phyloP scores from a whole-genome alignment of 2,329 filamentous ascomycete genomes.

The Dactylellina drechsleri region DNA sequence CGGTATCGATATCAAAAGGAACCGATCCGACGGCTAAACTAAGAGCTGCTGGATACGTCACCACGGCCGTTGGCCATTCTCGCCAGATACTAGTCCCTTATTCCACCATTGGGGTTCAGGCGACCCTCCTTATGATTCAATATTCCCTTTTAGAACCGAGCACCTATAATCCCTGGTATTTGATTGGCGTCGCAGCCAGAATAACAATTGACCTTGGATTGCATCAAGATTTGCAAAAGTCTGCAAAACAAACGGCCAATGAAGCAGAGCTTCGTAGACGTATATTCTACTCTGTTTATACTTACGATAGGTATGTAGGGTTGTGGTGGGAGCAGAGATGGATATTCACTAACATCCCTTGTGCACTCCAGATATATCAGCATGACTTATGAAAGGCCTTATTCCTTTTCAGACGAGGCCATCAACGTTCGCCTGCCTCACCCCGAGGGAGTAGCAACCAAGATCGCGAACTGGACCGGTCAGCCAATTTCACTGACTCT shows the following conservation, averaged over 20 bases:
- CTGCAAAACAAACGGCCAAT: slow-evolving; percentile 73
- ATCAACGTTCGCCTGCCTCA: slow-evolving; percentile 70
- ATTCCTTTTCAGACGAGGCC: slow-evolving; percentile 92
- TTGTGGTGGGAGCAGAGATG: not conserved
- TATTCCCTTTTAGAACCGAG: slow-evolving; percentile 90
- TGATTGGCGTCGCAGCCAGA: slow-evolving; percentile 88
- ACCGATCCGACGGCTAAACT: slow-evolving; percentile 60
- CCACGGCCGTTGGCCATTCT: slow-evolving; percentile 77
- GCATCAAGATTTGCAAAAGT: slow-evolving; percentile 86
- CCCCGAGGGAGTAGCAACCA: slow-evolving; percentile 61
- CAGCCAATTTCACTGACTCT: slow-evolving; percentile 68
- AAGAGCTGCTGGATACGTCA: slow-evolving; percentile 70
- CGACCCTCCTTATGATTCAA: slow-evolving; percentile 83
- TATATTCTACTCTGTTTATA: slow-evolving; percentile 90
- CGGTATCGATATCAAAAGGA: slow-evolving; percentile 58
- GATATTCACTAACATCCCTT: slow-evolving; percentile 50
- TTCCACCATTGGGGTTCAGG: slow-evolving; percentile 85
- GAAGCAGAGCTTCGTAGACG: slow-evolving; percentile 80
- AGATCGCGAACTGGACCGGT: slow-evolving; percentile 62
- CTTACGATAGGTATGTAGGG: slow-evolving; percentile 77
- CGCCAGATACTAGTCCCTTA: slow-evolving; percentile 87
- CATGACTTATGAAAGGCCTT: slow-evolving; percentile 84
- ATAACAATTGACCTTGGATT: slow-evolving; percentile 89
- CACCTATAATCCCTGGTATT: slow-evolving; percentile 92
- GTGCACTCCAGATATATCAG: slow-evolving; percentile 75